Evolutionary conservation across 2,329 filamentous ascomycete species (phyloP).

Genomic region (Alternaria sp.): DNA sequence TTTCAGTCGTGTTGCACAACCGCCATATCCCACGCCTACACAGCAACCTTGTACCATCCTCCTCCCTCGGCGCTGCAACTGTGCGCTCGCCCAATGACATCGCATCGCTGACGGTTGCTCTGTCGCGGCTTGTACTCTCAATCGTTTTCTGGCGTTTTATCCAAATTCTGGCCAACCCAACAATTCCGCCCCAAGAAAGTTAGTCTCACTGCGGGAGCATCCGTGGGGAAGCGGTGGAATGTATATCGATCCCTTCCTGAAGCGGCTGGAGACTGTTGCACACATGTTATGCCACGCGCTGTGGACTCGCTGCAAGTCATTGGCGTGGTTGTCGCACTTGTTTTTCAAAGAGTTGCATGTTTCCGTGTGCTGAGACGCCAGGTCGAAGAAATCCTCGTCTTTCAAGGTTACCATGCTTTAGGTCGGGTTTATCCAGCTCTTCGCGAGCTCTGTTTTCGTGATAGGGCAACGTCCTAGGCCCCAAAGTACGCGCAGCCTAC

Average conservation of each 20-base stretch:
- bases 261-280: not conserved
- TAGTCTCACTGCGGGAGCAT: conserved; percentile 31
- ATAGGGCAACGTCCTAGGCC: not conserved
- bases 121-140: not conserved
- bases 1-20: not conserved
- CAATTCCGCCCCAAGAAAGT: conserved; percentile 11
- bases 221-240: conserved; percentile 23
- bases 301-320: not conserved
- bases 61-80: too few relatives aligned
- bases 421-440: too few relatives aligned
- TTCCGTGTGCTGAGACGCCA: not conserved
- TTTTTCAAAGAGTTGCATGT: not conserved
- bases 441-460: not conserved
- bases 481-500: not conserved
- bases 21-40: conserved; percentile 1
- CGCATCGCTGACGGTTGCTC: not conserved
- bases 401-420: too few relatives aligned
- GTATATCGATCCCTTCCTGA: conserved; percentile 21
- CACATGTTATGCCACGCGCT: not conserved
- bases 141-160: not conserved
- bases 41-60: too few relatives aligned
- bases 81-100: too few relatives aligned
- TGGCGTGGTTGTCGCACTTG: not conserved
- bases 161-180: not conserved
- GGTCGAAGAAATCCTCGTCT: not conserved